Evolutionary conservation across 768 basidiomycete species (phyloP).

Genomic region (Lactarius tabidus): DNA sequence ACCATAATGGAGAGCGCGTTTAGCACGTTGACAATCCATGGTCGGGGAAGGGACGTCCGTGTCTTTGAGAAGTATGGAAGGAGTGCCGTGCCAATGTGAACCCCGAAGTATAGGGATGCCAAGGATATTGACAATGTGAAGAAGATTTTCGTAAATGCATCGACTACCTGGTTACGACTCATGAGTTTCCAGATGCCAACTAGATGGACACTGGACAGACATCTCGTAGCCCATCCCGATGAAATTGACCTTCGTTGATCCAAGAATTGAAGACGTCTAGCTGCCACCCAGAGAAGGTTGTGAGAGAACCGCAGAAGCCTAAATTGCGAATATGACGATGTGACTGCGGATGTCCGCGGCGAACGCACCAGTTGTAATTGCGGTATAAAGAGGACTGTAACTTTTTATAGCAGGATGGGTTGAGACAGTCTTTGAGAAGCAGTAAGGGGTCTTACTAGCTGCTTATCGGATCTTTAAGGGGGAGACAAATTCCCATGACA

Average conservation of each 20-base stretch:
- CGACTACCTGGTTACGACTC: conserved; percentile 59
- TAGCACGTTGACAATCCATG: conserved; percentile 38
- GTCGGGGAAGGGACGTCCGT: conserved; percentile 42
- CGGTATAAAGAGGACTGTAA: conserved; percentile 85
- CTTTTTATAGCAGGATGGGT: conserved; percentile 38
- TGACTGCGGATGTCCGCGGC: background rate
- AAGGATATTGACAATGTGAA: conserved; percentile 76
- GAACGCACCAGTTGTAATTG: conserved; percentile 72
- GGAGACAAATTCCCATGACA: conserved; percentile 80
- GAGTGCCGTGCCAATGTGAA: conserved; percentile 49
- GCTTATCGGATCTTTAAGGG: conserved; percentile 67
- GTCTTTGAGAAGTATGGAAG: conserved; percentile 41
- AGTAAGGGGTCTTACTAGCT: conserved; percentile 54
- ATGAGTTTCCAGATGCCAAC: conserved; percentile 2
- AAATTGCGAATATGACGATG: conserved; percentile 2
- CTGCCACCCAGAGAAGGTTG: conserved; percentile 97
- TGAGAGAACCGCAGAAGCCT: conserved; percentile 95
- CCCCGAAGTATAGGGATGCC: conserved; percentile 74
- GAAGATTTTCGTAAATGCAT: conserved; percentile 76
- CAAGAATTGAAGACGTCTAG: conserved; percentile 83
- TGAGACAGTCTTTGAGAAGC: conserved; percentile 12
- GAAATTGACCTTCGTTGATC: conserved; percentile 56
- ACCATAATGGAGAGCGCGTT: conserved; percentile 54
- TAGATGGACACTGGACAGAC: conserved; percentile 42
- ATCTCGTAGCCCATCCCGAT: conserved; percentile 63